Evolutionary conservation across 306 rosid species (phyloP).

Genomic region (Cicer judaicum): DNA sequence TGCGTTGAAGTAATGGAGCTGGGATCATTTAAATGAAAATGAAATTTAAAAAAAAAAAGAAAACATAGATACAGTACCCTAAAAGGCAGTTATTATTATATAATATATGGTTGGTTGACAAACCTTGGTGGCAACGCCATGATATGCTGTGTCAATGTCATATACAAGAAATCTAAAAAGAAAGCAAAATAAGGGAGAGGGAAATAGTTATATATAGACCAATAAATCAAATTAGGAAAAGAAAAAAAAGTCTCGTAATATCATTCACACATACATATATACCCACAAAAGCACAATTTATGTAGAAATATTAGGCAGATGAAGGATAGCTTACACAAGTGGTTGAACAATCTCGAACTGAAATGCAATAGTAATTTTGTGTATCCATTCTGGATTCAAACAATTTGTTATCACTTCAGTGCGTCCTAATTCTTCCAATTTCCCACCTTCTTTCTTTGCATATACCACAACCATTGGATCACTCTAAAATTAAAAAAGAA

Average conservation of each 20-base stretch:
- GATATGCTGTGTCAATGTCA: conserved; percentile 77
- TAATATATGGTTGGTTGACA: conserved; percentile 13
- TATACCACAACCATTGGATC: conserved; percentile 82
- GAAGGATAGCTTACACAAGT: conserved; percentile 61
- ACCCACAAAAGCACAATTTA: background rate
- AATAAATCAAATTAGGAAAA: conserved; percentile 12
- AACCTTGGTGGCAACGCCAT: conserved; percentile 71
- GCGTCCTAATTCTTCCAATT: conserved; percentile 76
- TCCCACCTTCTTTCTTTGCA: conserved; percentile 62
- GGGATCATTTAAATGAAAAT: too few relatives aligned
- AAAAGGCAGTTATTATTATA: background rate
- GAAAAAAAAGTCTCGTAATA: conserved; percentile 4
- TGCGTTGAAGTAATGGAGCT: too few relatives aligned
- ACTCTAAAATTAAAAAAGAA: conserved; percentile 49
- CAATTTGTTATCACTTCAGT: conserved; percentile 80
- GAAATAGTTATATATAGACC: background rate
- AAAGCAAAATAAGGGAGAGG: conserved; percentile 28
- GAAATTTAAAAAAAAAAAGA: background rate
- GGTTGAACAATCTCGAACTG: conserved; percentile 84
- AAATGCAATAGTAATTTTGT: conserved; percentile 66
- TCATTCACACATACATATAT: too few relatives aligned
- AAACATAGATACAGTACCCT: background rate
- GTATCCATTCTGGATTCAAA: conserved; percentile 79
- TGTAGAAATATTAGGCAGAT: conserved; percentile 8
- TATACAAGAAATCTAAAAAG: conserved; percentile 69